Evolutionary conservation across 2,329 filamentous ascomycete species (phyloP), one percentile per base, ranked within the genome.

Genomic region (Neofusicoccum laricinum): DNA sequence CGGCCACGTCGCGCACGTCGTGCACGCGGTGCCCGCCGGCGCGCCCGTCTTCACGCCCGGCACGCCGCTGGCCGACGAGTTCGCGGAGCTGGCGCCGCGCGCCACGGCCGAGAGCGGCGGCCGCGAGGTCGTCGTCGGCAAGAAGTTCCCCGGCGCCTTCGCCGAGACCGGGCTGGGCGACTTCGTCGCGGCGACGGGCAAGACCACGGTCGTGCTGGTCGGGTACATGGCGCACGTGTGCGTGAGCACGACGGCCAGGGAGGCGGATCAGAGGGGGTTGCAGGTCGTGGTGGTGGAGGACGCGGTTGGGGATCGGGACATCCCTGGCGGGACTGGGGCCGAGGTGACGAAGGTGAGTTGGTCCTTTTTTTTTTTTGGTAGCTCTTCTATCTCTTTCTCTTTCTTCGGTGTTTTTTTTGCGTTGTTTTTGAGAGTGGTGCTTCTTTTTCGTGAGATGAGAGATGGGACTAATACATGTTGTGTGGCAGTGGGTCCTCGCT

Each of bases 191-290:
- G 75, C 75, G 0, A 74, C 79, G 36, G 82, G 80, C 0, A 78
- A 76, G 58, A 85, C 84, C 69, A 90, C 89, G 80, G 71, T 90
- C 34, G 87, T 90, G 5, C 69, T 89, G 61, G 79, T 78, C 0
- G 86, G 85, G 0, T 88, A 88, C 71, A 88, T 87, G 83, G 87
- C 88, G 1, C 88, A 91, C 72, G 84, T 90, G 0, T 84, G 87
- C 80, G 75, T 90, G 66, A 78, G 86, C 1, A 85, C 86, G 0
- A 90, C 88, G 0, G 85, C 88, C 0, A 78, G 88, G 49, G 82
- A 87, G 57, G 89, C 80, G 1, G 79, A 77, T 4, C 84, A 90
- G 72, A 77, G 80, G 38, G 88, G 87, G 0, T 90, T 86, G 70
- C 87, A 91, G 70, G 83, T 90, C 25, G 63, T 90, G 1, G 71